These are phyloP conservation scores for Forsythia suspensa DNA, from an alignment of 257 asterid species.

Conservation along the genomic window DNA sequence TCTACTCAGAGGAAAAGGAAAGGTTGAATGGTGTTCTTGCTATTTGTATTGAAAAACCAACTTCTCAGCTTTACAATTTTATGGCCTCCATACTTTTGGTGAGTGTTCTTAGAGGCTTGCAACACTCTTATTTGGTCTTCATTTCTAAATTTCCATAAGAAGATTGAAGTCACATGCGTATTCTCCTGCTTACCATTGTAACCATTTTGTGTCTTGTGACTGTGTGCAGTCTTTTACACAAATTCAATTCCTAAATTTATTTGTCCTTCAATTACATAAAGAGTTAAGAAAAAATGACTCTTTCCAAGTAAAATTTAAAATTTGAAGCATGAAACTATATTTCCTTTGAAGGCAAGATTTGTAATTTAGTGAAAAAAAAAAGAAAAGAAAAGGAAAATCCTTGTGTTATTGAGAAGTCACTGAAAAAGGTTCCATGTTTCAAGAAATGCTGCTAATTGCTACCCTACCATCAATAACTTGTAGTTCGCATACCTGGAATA, in stretches of 20 bases:
- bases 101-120: slow-evolving; percentile 33
- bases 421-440: too few species aligned
- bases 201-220: neutral
- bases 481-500: too few species aligned
- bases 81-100: slow-evolving; percentile 66
- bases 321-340: too few species aligned
- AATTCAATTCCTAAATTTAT: neutral
- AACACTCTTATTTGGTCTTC: slow-evolving; percentile 7
- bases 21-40: slow-evolving; percentile 75
- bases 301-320: too few species aligned
- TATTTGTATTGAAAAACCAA: slow-evolving; percentile 42
- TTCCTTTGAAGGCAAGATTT: too few species aligned
- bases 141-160: slow-evolving; percentile 9
- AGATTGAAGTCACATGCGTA: neutral
- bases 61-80: slow-evolving; percentile 40
- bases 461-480: too few species aligned
- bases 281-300: too few species aligned
- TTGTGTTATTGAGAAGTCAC: too few species aligned
- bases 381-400: too few species aligned
- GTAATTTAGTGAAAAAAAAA: too few species aligned
- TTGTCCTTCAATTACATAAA: too few species aligned
- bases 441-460: too few species aligned
- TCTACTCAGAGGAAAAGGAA: slow-evolving; percentile 86
- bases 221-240: neutral
- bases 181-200: neutral